Percentiles rank a stretch among this genome's conserved stretches.
phyloP scores from a whole-genome alignment of 345 rosid species.

The Linum tenue region DNA sequence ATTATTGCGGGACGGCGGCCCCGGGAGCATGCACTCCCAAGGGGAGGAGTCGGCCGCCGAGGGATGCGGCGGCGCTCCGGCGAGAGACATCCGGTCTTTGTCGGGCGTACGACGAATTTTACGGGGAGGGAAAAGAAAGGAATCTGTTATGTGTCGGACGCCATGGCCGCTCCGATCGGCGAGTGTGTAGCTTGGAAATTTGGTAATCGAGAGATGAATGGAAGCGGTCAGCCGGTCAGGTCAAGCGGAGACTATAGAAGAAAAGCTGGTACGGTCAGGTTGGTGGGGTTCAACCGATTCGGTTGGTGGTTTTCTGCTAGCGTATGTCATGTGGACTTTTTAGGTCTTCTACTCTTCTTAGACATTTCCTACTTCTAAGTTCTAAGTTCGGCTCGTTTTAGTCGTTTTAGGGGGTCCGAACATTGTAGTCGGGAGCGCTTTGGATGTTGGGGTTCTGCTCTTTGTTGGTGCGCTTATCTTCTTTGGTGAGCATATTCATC shows the following conservation, averaged over 20 bases:
- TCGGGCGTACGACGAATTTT: neutral
- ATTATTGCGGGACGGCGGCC: conserved; percentile 89
- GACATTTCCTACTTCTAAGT: no score
- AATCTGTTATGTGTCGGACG: neutral
- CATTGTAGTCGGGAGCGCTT: no score
- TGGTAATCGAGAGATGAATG: no score
- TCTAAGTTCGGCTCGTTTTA: no score
- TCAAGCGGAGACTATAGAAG: conserved; percentile 70
- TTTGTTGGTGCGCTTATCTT: no score
- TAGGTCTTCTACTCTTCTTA: no score
- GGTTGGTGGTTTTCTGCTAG: neutral
- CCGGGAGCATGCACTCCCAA: conserved; percentile 74
- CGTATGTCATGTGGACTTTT: no score
- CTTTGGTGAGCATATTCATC: no score
- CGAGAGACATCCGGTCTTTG: neutral
- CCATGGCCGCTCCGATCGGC: conserved; percentile 24
- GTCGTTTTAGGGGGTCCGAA: no score
- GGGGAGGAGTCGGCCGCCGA: conserved; percentile 20
- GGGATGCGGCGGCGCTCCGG: neutral
- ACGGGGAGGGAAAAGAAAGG: no score
- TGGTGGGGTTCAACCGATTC: conserved; percentile 1
- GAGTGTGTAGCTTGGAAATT: conserved; percentile 16
- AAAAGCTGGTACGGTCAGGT: conserved; percentile 85
- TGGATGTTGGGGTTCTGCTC: no score
- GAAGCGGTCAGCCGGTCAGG: no score